phyloP scores from a whole-genome alignment of 805 yeast species.

The Hanseniaspora osmophila region DNA sequence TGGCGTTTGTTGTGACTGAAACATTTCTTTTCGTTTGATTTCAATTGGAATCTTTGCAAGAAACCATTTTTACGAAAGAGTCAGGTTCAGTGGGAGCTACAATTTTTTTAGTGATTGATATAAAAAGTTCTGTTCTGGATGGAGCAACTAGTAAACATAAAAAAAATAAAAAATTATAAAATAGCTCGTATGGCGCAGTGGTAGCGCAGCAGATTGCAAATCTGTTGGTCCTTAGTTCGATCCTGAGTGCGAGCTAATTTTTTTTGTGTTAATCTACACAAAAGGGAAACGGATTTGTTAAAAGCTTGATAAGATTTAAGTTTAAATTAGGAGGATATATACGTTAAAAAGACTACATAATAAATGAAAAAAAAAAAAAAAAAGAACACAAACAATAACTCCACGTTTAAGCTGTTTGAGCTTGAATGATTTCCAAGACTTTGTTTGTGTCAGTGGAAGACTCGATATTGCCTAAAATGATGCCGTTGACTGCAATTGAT shows the following conservation, averaged over 20 bases:
- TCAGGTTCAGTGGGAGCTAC: too few species aligned
- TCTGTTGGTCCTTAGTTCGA: slow-evolving; percentile 97
- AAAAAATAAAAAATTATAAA: background rate
- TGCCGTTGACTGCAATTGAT: slow-evolving; percentile 59
- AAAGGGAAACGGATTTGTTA: too few species aligned
- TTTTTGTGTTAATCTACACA: slow-evolving; percentile 20
- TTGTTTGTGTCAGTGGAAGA: slow-evolving; percentile 43
- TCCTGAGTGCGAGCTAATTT: slow-evolving; percentile 72
- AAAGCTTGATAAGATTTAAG: background rate
- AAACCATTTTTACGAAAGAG: too few species aligned
- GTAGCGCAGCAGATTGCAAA: slow-evolving; percentile 98
- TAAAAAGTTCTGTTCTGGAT: too few species aligned
- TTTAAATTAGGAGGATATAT: too few species aligned
- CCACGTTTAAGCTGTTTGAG: background rate
- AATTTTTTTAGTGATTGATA: too few species aligned
- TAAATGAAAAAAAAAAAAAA: too few species aligned
- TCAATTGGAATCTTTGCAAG: too few species aligned
- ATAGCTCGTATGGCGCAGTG: slow-evolving; percentile 85
- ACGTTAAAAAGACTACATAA: background rate
- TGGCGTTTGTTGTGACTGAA: too few species aligned
- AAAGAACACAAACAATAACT: too few species aligned
- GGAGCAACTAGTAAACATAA: too few species aligned
- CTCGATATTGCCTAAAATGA: slow-evolving; percentile 40
- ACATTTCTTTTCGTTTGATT: too few species aligned
- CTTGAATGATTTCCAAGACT: slow-evolving; percentile 14